phyloP scores from a whole-genome alignment of 1,284 basidiomycete genomes.

The Cryptococcus neoformans region DNA sequence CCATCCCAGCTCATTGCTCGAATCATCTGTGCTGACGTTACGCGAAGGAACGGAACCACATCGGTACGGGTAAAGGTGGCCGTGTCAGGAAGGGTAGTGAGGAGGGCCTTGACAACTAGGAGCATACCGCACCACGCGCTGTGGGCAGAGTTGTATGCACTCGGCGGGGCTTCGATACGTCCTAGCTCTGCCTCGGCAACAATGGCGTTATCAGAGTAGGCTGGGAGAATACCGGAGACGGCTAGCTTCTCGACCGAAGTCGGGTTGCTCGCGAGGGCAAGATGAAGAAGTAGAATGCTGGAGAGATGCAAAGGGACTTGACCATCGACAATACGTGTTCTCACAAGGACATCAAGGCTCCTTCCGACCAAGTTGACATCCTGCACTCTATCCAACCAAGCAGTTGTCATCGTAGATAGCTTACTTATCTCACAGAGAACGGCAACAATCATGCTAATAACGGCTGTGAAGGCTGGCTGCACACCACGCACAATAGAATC shows the following conservation, averaged over 20 bases:
- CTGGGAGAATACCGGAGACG: slow-evolving; percentile 73
- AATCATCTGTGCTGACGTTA: slow-evolving; percentile 77
- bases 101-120: slow-evolving; percentile 69
- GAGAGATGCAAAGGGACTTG: slow-evolving; percentile 58
- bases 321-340: slow-evolving; percentile 47
- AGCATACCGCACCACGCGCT: slow-evolving; percentile 81
- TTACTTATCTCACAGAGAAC: slow-evolving; percentile 36
- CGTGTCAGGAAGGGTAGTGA: slow-evolving; percentile 55
- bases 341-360: slow-evolving; percentile 70
- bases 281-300: slow-evolving; percentile 80
- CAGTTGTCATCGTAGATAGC: slow-evolving; percentile 9
- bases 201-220: slow-evolving; percentile 79
- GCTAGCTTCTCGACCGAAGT: slow-evolving; percentile 80
- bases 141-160: slow-evolving; percentile 56
- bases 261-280: slow-evolving; percentile 73
- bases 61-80: slow-evolving; percentile 78
- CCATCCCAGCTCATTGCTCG: slow-evolving; percentile 74
- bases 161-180: slow-evolving; percentile 65
- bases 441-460: slow-evolving; percentile 37
- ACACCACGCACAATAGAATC: slow-evolving; percentile 26
- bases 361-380: slow-evolving; percentile 74
- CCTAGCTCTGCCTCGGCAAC: slow-evolving; percentile 71
- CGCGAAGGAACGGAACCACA: slow-evolving; percentile 76
- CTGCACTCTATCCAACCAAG: slow-evolving; percentile 76
- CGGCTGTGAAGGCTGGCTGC: slow-evolving; percentile 12